Percentiles rank a stretch among this genome's conserved stretches.
phyloP scores from a whole-genome alignment of 2,329 filamentous ascomycete species.

The Curvularia sp. region DNA sequence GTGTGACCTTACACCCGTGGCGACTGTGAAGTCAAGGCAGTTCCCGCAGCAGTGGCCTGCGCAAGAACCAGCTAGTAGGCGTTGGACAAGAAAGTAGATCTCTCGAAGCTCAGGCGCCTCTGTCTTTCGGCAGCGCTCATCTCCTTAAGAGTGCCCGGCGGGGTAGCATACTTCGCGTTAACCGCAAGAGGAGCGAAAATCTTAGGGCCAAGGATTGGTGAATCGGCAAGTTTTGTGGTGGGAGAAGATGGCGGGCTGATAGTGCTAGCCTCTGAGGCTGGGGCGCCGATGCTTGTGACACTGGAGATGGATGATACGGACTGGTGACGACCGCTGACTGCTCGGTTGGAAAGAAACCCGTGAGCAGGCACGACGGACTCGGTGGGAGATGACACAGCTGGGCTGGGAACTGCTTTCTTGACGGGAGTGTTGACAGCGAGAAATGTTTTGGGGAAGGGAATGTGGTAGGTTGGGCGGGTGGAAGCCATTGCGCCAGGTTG shows the following conservation, averaged over 20 bases:
- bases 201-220: slow-evolving; percentile 38
- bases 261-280: slow-evolving; percentile 28
- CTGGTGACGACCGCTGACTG: slow-evolving; percentile 32
- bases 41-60: neutral
- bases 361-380: slow-evolving; percentile 38
- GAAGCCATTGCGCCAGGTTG: slow-evolving; percentile 47
- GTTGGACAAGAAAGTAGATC: slow-evolving; percentile 44
- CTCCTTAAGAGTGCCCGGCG: slow-evolving; percentile 31
- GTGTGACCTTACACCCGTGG: neutral
- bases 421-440: slow-evolving; percentile 48
- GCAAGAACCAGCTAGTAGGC: slow-evolving; percentile 26
- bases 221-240: slow-evolving; percentile 33
- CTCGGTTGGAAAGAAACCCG: slow-evolving; percentile 50
- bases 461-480: slow-evolving; percentile 45
- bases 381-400: slow-evolving; percentile 20
- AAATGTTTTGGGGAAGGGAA: slow-evolving; percentile 47
- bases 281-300: slow-evolving; percentile 22
- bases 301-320: slow-evolving; percentile 42
- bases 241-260: slow-evolving; percentile 42
- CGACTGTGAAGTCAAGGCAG: neutral
- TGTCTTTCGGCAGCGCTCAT: slow-evolving; percentile 33
- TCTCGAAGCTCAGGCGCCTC: slow-evolving; percentile 25
- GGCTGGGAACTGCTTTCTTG: slow-evolving; percentile 26
- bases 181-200: slow-evolving; percentile 46
- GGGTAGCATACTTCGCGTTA: slow-evolving; percentile 43